Evolutionary conservation across 192 early-diverging fungal genomes (phyloP).

Genomic region (Umbelopsis isabellina): DNA sequence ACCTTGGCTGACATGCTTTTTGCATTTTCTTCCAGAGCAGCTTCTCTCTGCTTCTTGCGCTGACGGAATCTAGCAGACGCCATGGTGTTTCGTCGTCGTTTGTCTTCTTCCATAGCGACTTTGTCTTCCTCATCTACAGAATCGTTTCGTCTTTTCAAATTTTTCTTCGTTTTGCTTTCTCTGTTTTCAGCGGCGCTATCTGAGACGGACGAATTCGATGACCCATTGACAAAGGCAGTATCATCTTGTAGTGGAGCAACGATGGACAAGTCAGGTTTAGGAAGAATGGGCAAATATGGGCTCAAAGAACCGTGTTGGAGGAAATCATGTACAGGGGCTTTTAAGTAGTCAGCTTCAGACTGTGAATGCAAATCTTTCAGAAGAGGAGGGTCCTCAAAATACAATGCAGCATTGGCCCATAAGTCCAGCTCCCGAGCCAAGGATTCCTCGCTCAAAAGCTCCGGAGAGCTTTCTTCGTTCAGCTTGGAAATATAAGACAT

Average conservation of each 20-base stretch:
- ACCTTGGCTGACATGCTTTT: slow-evolving; percentile 78
- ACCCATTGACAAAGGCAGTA: not conserved
- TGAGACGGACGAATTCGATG: not conserved
- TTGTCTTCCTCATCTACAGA: slow-evolving; percentile 1
- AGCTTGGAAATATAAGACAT: slow-evolving; percentile 5
- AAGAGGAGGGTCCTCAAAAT: slow-evolving; percentile 15
- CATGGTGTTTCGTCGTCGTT: slow-evolving; percentile 91
- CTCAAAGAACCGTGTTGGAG: not conserved
- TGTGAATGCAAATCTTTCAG: not conserved
- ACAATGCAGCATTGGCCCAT: slow-evolving; percentile 6
- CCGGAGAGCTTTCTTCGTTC: not conserved
- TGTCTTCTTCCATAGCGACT: slow-evolving; percentile 73
- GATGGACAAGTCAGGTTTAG: not conserved
- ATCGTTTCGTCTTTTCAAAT: not conserved
- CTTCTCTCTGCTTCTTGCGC: slow-evolving; percentile 92
- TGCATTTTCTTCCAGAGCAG: slow-evolving; percentile 79
- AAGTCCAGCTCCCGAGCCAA: not conserved
- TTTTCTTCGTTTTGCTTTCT: not conserved
- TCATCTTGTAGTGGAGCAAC: not conserved
- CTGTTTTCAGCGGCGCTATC: not conserved
- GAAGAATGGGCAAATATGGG: not conserved
- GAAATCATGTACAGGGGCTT: not conserved
- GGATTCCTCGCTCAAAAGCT: not conserved
- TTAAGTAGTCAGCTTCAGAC: not conserved
- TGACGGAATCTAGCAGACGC: slow-evolving; percentile 94